Evolutionary conservation across 495 filamentous ascomycete genomes (phyloP), one percentile per base, ranked within the genome.

Genomic region (Peziza echinospora): DNA sequence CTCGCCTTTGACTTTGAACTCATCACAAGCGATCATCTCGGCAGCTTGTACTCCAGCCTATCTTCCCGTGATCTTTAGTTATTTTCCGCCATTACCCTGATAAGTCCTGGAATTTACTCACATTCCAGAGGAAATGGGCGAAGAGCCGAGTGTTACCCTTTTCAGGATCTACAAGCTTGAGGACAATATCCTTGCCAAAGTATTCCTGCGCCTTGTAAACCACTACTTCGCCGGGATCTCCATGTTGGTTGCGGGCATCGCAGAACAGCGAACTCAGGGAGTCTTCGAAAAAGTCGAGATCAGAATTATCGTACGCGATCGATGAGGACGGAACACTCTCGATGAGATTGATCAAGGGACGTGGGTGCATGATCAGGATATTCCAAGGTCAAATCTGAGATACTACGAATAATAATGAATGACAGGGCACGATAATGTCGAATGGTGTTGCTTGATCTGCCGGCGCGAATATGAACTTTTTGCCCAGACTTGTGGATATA

Each of bases 111-210:
- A n/a, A n/a, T n/a, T n/a, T 42, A 52, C 54, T 30, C 47, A 49
- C 55, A 57, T 87, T 91, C 86, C 86, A 93, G 5, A 93, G 62
- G 59, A 81, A 80, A 60, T 92, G 85, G 26, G 76, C 76, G 59
- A 86, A 92, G 28, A 89, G 69, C 34, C 61, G 65, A 13, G 71
- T 71, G 30, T 70, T 64, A 23, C 78, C 72, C 1, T 60, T 64
- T 19, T 68, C 58, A 1, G 75, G 71, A 51, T 78, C 67, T 1
- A 72, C 67, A 9, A 76, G 66, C 3, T 54, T 52, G 42, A 82
- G 62, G 39, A 66, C 58, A 40, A 69, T 43, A 24, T 63, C 53
- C 7, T 64, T 43, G 16, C 41, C 41, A 22, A 43, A 55, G 13
- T 54, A 47, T 13, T 49, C 21, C 19, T 53, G 47, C n/a, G 48